Evolutionary conservation across 2,329 filamentous ascomycete species (phyloP), one percentile per base, ranked within the genome.

Genomic region (Incumbomyces lentus): DNA sequence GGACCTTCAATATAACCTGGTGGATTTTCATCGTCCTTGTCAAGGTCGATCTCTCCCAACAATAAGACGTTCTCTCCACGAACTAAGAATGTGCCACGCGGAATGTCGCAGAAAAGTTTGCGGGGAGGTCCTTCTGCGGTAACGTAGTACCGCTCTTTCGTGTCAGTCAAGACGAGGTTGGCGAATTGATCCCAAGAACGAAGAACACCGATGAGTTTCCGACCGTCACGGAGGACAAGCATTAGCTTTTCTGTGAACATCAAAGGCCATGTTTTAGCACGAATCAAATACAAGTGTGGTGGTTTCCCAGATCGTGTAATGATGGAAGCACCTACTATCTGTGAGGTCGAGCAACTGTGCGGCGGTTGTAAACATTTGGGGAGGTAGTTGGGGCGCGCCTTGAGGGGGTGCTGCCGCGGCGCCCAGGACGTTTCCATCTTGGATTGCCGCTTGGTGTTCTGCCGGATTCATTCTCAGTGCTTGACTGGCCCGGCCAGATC

Each of bases 181-280:
- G 89, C 90, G 62, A 95, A 96, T 67, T 98, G 92, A 68, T 98
- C 92, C 87, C 92, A 98, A 58, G 86, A 94, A 60, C 92, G 77
- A 56, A 98, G 69, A 39, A 96, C 86, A 26, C 92, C 92, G 56
- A 94, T 85, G 56, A 96, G 73, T 69, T 96, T 96, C 59, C 90
- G 80, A 51, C 93, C 92, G 63, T 98, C 92, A 57, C 92, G 84
- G 46, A 98, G 76, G 39, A 89, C 81, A 47, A 96, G 76, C 68
- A 95, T 81, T 49, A 98, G 80, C 70, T 98, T 98, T 72, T 98
- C 92, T 96, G 64, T 53, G 57, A 29, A 8, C 8, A 16, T n/a
- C 22, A 40, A 38, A 44, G 13, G 29, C 35, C 46, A 46, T 53
- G 43, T 38, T 26, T 36, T 51, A 50, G 52, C 40, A 51, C 13